These are phyloP conservation scores for Botrytis tulipae DNA, from an alignment of 2,329 filamentous ascomycete species.

Conservation along the genomic window DNA sequence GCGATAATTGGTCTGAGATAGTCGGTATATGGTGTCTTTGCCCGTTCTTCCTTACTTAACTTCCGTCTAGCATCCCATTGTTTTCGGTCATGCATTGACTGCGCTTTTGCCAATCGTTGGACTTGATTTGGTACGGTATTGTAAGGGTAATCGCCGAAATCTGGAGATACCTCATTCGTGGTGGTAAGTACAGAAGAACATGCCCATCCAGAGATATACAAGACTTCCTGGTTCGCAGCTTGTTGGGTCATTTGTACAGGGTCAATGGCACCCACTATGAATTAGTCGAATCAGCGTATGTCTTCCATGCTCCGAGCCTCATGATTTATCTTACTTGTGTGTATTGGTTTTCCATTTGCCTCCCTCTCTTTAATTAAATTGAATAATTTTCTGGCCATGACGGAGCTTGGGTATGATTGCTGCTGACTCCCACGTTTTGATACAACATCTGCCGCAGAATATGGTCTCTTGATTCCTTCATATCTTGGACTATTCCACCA, in stretches of 20 bases:
- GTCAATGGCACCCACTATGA: conserved; percentile 88
- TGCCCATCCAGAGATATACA: conserved; percentile 97
- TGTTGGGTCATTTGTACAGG: conserved; percentile 99
- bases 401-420: conserved; percentile 84
- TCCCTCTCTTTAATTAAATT: conserved; percentile 78
- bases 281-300: conserved; percentile 27
- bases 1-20: conserved; percentile 94
- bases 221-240: conserved; percentile 89
- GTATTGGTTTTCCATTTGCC: conserved; percentile 79
- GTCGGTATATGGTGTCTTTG: conserved; percentile 78
- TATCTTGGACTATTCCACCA: conserved; percentile 91
- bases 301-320: not conserved
- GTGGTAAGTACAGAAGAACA: conserved; percentile 90
- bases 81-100: conserved; percentile 94
- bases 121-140: conserved; percentile 99
- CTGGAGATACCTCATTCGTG: conserved; percentile 95
- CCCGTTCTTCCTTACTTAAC: conserved; percentile 70
- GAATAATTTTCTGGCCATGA: conserved; percentile 95
- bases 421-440: conserved; percentile 87
- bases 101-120: conserved; percentile 91
- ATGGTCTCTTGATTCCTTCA: conserved; percentile 86
- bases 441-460: conserved; percentile 86
- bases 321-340: conserved; percentile 67
- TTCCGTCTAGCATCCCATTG: conserved; percentile 85
- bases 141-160: conserved; percentile 98